Base-by-base conservation (phyloP, 1,284 basidiomycete species). In the Somion occarium region DNA sequence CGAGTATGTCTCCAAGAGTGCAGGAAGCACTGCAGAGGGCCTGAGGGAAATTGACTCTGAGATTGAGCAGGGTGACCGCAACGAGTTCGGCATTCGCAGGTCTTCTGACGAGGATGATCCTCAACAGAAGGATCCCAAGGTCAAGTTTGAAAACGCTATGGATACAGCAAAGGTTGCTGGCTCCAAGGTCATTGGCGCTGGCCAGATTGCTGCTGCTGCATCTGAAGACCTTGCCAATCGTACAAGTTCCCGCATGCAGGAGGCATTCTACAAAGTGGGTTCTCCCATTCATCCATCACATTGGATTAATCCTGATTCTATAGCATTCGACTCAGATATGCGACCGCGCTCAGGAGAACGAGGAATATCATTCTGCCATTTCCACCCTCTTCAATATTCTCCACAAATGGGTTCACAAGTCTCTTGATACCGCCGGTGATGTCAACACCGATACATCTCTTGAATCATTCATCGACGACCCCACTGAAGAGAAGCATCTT, bases 141-240 rank as follows among this genome's bases (percentile, higher is more conserved):
- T 71, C 9, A 71, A 73, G 39, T 88, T 83, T 59, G 80, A 85
- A 64, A 75, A 76, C 56, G 73, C 79, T 0, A 83, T 87, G 79
- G 85, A 85, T 34, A 74, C 73, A 0, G 69, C 78, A 13, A 86
- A 83, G 60, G 72, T 69, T 4, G 71, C 67, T 0, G 85, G 85
- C 5, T 77, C 75, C 0, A 69, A 69, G 30, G 73, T 71, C 5
- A 86, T 87, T 26, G 82, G 79, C 9, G 71, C 69, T 0, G 70
- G 71, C 2, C 80, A 82, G 56, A 61, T 65, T 1, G 72, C 72
- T 3, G 65, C 68, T 2, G 64, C 58, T 1, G 69, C 71, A 2
- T 64, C 71, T 0, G 62, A 80, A 53, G 76, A 81, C 2, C 64
- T 71, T 18, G 62, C 71, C 0, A 68, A 75, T 5, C 70, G 70